Evolutionary conservation across 768 basidiomycete genomes (phyloP).

Genomic region (Amanita polypyramis): DNA sequence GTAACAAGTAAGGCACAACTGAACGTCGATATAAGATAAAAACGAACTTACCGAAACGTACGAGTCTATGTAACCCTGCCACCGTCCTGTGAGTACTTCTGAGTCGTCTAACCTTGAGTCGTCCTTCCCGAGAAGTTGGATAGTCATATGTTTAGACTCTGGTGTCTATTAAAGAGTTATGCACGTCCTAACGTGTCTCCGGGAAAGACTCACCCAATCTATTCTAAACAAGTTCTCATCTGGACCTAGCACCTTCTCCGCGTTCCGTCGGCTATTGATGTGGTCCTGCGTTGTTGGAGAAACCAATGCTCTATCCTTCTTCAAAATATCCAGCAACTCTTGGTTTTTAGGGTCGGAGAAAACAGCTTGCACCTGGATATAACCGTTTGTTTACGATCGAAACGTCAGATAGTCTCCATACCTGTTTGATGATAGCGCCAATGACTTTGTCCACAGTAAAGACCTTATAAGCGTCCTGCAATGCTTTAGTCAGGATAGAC

Average conservation of each 20-base stretch:
- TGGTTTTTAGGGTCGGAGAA: conserved; percentile 62
- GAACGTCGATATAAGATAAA: not conserved
- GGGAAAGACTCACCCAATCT: conserved; percentile 51
- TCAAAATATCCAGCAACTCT: conserved; percentile 60
- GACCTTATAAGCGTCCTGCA: conserved; percentile 70
- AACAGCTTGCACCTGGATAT: conserved; percentile 49
- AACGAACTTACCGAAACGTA: conserved; percentile 49
- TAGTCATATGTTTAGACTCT: conserved; percentile 53
- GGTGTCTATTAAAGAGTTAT: conserved; percentile 36
- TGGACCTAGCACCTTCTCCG: conserved; percentile 60
- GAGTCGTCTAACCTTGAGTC: conserved; percentile 68
- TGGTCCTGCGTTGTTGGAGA: conserved; percentile 63
- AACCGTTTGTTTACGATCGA: not conserved
- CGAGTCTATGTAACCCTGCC: conserved; percentile 73
- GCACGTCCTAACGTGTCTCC: not conserved
- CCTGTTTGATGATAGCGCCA: conserved; percentile 83
- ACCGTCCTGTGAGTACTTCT: conserved; percentile 64
- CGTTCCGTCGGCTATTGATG: conserved; percentile 52
- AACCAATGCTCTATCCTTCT: conserved; percentile 50
- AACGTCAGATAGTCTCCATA: conserved; percentile 18
- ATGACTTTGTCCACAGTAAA: conserved; percentile 94
- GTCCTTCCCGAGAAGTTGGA: conserved; percentile 74
- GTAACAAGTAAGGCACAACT: not conserved
- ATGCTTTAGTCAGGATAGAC: not conserved
- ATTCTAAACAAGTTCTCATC: conserved; percentile 75